These are phyloP conservation scores for Tephrocybe sp. DNA, from an alignment of 768 basidiomycete genomes.

Conservation along the genomic window DNA sequence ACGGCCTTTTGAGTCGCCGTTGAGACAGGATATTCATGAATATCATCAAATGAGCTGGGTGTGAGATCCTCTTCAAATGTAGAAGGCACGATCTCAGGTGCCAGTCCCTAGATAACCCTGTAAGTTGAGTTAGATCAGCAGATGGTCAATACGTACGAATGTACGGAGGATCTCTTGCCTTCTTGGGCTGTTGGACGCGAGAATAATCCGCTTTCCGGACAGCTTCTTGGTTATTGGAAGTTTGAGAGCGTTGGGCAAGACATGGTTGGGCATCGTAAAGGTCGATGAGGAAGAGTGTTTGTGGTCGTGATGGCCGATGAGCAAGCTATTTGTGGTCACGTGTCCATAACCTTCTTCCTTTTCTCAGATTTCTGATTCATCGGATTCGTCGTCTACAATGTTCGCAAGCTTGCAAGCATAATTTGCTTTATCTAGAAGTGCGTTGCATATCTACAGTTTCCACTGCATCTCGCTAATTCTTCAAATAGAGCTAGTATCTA, in stretches of 20 bases:
- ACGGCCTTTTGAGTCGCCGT: conserved; percentile 80
- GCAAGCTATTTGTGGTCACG: background rate
- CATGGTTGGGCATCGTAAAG: conserved; percentile 38
- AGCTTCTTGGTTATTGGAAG: conserved; percentile 68
- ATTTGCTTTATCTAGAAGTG: background rate
- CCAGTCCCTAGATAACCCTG: conserved; percentile 31
- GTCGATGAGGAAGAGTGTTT: conserved; percentile 1
- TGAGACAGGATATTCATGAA: conserved; percentile 73
- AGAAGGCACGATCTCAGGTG: conserved; percentile 43
- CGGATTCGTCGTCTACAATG: background rate
- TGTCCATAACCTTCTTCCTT: background rate
- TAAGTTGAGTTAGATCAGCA: background rate
- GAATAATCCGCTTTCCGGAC: conserved; percentile 71
- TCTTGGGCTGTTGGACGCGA: conserved; percentile 87
- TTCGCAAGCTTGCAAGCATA: background rate
- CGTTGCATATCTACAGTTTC: no score
- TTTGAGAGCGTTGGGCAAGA: conserved; percentile 65
- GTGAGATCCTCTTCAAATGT: conserved; percentile 78
- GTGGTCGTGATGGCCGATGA: background rate
- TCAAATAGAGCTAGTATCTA: background rate
- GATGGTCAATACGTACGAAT: conserved; percentile 52
- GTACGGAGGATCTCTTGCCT: conserved; percentile 80
- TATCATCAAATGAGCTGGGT: conserved; percentile 63
- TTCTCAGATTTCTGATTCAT: no score
- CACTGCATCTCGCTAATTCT: no score